Evolutionary conservation across 805 yeast species (phyloP), one percentile per base, ranked within the genome.

Genomic region (Schizosaccharomyces osmophilus): DNA sequence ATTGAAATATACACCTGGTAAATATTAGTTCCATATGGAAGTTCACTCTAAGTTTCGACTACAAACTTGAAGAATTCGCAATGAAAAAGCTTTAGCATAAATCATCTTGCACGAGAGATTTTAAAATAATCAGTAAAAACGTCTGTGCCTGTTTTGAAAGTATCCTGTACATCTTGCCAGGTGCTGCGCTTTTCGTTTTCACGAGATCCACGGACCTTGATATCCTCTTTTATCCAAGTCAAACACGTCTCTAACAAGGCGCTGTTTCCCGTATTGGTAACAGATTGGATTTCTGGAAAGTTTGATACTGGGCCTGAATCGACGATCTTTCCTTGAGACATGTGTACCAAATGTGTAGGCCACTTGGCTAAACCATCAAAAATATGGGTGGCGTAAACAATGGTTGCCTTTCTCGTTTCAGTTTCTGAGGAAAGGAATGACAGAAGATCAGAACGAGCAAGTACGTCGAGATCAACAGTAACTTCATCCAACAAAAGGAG

Each of bases 381-480:
- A 59, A 93, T 93, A 68, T 93, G 98, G 0, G 98, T 93, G 2
- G 97, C 84, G 69, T 93, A 93, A 3, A 90, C 82, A 45, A 93
- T 86, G 59, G 88, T 81, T 64, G 94, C 82, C 22, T 77, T 72
- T 63, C 97, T 76, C 0, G 73, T 69, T 59, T 73, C 74, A 4
- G 96, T 87, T 69, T 93, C 98, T n/a, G 72, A 68, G 65, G 77
- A 78, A 66, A 93, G 74, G 69, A 86, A 93, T 1, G 77, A 74
- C 64, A 93, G 73, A 60, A 93, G 73, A 62, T 87, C 77, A 42
- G 82, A 80, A 66, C 98, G 77, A 1, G 89, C 97, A 59, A 93
- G 76, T 5, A 93, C 98, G 69, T 93, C 98, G 66, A 93, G 76
- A 71, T 93, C 98, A 32, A 93, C 95, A 0, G 98, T 93, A 48